Percentiles rank a stretch among this genome's conserved stretches.
Evolutionary conservation across 1,284 basidiomycete genomes (phyloP).

Genomic region (Amylostereum chailletii): DNA sequence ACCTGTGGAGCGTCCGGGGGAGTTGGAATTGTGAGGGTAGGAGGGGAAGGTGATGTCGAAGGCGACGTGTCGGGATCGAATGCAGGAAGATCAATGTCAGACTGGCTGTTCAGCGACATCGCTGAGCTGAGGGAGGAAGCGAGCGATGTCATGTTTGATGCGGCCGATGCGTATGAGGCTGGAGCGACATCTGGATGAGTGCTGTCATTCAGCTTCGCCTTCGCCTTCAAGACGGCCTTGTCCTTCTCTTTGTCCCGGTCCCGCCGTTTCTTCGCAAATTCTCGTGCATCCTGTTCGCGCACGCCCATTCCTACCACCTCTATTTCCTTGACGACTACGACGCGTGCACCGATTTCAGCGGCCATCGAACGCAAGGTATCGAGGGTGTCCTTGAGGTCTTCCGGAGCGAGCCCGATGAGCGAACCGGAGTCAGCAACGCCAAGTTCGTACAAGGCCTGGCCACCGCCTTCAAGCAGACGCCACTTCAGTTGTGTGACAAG

Average conservation of each 20-base stretch:
- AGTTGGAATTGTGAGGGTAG: conserved; percentile 15
- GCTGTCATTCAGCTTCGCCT: neutral
- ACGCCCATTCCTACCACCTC: conserved; percentile 32
- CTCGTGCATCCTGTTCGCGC: conserved; percentile 4
- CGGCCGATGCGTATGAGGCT: neutral
- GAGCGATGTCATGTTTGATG: neutral
- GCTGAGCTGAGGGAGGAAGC: neutral
- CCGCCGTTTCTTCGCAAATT: conserved; percentile 24
- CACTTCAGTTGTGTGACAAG: conserved; percentile 93
- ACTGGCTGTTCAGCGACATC: neutral
- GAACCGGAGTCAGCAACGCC: conserved; percentile 84
- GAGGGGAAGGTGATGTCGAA: conserved; percentile 11
- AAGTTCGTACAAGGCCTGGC: conserved; percentile 88
- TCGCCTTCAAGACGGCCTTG: conserved; percentile 1
- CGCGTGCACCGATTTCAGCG: conserved; percentile 82
- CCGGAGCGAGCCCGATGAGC: conserved; percentile 69
- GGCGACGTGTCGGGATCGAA: neutral
- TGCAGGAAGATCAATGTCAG: neutral
- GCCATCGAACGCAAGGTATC: conserved; percentile 89
- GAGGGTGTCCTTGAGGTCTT: conserved; percentile 72
- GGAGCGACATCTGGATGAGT: neutral
- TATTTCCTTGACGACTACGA: conserved; percentile 82
- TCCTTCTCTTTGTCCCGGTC: conserved; percentile 15
- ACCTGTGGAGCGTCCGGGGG: conserved; percentile 3
- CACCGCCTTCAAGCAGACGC: conserved; percentile 86